These are phyloP conservation scores for Penicillium bialowiezense DNA, from an alignment of 495 filamentous ascomycete genomes.

Conservation along the genomic window DNA sequence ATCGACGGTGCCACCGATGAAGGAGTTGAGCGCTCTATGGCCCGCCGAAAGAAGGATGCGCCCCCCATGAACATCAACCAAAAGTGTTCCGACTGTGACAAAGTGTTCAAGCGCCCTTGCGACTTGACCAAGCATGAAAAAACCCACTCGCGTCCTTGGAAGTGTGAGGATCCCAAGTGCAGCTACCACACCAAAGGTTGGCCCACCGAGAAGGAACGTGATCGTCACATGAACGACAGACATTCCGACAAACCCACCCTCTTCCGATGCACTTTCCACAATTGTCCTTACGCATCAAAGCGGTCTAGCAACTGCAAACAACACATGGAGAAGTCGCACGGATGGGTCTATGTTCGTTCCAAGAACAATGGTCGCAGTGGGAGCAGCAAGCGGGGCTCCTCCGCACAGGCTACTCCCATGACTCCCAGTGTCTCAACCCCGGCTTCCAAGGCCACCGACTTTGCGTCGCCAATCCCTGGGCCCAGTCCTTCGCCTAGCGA, in stretches of 20 bases:
- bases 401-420: constrained; percentile 41
- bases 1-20: constrained; percentile 58
- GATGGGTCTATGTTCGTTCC: constrained; percentile 83
- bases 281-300: constrained; percentile 92
- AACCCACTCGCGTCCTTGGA: constrained; percentile 93
- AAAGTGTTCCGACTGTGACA: constrained; percentile 76
- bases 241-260: constrained; percentile 74
- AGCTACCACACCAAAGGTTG: constrained; percentile 85
- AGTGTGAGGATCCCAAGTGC: constrained; percentile 76
- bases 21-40: constrained; percentile 81
- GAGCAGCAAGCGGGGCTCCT: constrained; percentile 36
- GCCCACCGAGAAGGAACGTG: constrained; percentile 96
- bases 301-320: constrained; percentile 98
- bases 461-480: constrained; percentile 26
- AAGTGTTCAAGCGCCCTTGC: constrained; percentile 89
- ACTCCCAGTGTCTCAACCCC: constrained; percentile 56
- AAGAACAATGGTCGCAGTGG: constrained; percentile 79
- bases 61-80: constrained; percentile 69
- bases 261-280: constrained; percentile 77
- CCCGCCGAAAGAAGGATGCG: constrained; percentile 77
- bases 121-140: constrained; percentile 96
- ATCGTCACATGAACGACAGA: constrained; percentile 93
- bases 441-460: constrained; percentile 40
- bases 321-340: constrained; percentile 98
- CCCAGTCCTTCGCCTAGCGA: constrained; percentile 26